Conservation (phyloP, 106 monocot species). For the Dioscorea dumetorum region DNA sequence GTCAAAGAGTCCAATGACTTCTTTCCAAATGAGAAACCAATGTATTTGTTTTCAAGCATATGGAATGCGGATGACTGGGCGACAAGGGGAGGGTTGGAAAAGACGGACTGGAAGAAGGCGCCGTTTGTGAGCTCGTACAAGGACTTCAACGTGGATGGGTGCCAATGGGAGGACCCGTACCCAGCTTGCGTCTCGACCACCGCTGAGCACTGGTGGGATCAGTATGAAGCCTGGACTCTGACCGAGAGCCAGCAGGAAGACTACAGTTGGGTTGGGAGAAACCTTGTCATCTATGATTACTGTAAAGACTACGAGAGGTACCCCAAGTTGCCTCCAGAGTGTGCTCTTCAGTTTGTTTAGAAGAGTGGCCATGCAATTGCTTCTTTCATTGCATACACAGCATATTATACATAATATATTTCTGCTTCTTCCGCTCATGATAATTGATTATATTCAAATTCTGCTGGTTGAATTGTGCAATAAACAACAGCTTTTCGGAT, state of each 20-base stretch:
- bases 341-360: not conserved
- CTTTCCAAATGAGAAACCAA: conserved; percentile 88
- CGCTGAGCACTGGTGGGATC: conserved; percentile 84
- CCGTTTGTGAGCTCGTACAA: conserved; percentile 90
- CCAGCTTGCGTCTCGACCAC: conserved; percentile 68
- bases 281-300: conserved; percentile 90
- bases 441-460: no score
- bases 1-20: conserved; percentile 53
- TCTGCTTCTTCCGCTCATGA: no score
- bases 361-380: no score
- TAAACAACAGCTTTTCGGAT: no score
- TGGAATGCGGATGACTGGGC: conserved; percentile 99
- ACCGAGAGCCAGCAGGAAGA: conserved; percentile 57
- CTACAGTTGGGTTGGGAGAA: conserved; percentile 66
- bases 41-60: conserved; percentile 97
- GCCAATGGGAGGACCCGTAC: conserved; percentile 71
- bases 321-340: conserved; percentile 66
- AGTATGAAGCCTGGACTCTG: conserved; percentile 69
- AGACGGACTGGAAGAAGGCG: conserved; percentile 86
- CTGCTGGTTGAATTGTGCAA: no score
- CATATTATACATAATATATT: no score
- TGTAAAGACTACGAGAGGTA: conserved; percentile 66
- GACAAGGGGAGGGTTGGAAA: conserved; percentile 89
- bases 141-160: conserved; percentile 70
- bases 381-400: no score